phyloP scores from a whole-genome alignment of 2,329 filamentous ascomycete genomes.

The Colletotrichum orchidophilum region DNA sequence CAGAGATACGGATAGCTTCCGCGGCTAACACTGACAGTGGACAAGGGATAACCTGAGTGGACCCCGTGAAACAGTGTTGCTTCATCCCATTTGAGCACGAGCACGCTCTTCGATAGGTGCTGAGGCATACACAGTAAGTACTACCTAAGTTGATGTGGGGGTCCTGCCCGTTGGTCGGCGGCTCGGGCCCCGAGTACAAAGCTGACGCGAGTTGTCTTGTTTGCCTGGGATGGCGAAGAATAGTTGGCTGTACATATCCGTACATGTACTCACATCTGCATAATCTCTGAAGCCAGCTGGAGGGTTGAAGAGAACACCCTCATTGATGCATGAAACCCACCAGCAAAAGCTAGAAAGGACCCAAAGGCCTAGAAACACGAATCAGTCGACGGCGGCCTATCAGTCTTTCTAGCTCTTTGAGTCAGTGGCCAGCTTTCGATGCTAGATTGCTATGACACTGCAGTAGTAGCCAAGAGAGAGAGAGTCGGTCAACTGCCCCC shows the following conservation, averaged over 20 bases:
- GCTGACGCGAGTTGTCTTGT: constrained; percentile 9
- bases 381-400: constrained; percentile 19
- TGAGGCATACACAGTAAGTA: neutral
- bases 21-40: neutral
- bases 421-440: constrained; percentile 10
- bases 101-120: neutral
- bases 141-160: neutral
- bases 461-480: constrained; percentile 4
- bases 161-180: neutral
- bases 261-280: neutral
- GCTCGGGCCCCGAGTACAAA: neutral
- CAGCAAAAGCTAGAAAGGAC: constrained; percentile 20
- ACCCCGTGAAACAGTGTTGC: constrained; percentile 25
- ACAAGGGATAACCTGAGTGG: constrained; percentile 3
- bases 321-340: constrained; percentile 32
- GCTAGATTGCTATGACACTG: constrained; percentile 7
- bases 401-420: constrained; percentile 19
- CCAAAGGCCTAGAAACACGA: constrained; percentile 14
- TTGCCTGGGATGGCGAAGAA: neutral
- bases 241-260: neutral
- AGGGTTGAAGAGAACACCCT: constrained; percentile 22
- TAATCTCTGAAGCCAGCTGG: neutral
- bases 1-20: constrained; percentile 16
- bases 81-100: constrained; percentile 21
- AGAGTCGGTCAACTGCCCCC: constrained; percentile 19